phyloP scores from a whole-genome alignment of 2,329 filamentous ascomycete genomes.

The Grosmannia penicillata region DNA sequence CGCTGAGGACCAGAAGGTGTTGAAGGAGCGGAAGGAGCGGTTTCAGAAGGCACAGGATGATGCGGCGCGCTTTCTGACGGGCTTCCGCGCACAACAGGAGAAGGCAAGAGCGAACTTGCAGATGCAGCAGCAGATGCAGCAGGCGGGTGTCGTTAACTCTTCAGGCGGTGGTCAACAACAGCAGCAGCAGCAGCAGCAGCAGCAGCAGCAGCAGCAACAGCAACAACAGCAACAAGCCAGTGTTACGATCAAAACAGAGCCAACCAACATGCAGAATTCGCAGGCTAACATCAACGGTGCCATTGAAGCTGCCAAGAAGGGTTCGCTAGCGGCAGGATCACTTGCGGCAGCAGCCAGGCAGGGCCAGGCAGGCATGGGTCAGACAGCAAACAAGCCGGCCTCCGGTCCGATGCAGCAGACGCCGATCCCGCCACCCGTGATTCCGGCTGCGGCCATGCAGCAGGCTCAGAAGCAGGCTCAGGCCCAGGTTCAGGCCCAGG shows the following conservation, averaged over 20 bases:
- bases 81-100: conserved; percentile 30
- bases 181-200: conserved; percentile 8
- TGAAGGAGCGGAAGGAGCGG: conserved; percentile 27
- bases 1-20: conserved; percentile 30
- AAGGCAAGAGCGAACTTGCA: conserved; percentile 7
- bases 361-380: not conserved
- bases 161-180: conserved; percentile 2
- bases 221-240: conserved; percentile 10
- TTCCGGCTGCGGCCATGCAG: conserved; percentile 10
- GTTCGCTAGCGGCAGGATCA: too few species aligned
- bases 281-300: conserved; percentile 27
- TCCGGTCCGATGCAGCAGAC: conserved; percentile 9
- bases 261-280: conserved; percentile 16
- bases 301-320: conserved; percentile 30
- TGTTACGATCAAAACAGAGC: conserved; percentile 13
- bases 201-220: conserved; percentile 5
- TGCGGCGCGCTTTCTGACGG: conserved; percentile 31
- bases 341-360: conserved; percentile 13
- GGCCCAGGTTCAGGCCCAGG: conserved; percentile 9
- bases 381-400: conserved; percentile 3
- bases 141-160: conserved; percentile 9
- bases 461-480: conserved; percentile 10
- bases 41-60: conserved; percentile 30
- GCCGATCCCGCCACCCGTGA: conserved; percentile 11
- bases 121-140: conserved; percentile 10